These are phyloP conservation scores for Sporothrix brasiliensis DNA, from an alignment of 2,329 filamentous ascomycete genomes.

Conservation along the genomic window DNA sequence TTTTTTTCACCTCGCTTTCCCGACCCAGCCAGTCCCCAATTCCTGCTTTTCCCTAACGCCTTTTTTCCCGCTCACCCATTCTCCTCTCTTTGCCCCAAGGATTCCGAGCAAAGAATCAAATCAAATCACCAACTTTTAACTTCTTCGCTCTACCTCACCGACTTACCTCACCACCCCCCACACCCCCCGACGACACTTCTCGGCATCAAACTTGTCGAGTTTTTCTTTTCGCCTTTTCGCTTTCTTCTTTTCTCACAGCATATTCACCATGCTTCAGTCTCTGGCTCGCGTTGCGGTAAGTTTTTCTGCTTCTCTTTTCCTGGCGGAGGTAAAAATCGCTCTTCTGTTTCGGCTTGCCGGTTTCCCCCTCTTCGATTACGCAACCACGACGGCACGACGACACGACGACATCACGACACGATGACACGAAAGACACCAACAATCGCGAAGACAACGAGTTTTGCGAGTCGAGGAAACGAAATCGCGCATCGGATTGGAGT, in stretches of 20 bases:
- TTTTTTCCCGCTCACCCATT: conserved; percentile 30
- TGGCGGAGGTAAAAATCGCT: conserved; percentile 17
- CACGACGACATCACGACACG: neutral
- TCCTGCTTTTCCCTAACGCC: conserved; percentile 31
- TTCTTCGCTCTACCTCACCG: conserved; percentile 14
- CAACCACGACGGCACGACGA: conserved; percentile 3
- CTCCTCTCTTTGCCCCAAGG: conserved; percentile 1
- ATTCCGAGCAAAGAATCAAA: conserved; percentile 16
- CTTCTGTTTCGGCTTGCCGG: neutral
- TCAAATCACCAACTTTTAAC: conserved; percentile 19
- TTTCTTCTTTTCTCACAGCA: neutral
- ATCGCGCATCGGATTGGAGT: neutral
- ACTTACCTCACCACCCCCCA: conserved; percentile 9
- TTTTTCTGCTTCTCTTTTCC: conserved; percentile 34
- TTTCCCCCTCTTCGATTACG: neutral
- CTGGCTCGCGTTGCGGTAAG: conserved; percentile 60
- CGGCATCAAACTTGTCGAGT: neutral
- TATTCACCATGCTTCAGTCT: conserved; percentile 42
- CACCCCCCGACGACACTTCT: conserved; percentile 12
- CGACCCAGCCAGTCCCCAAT: conserved; percentile 24
- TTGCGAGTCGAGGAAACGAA: neutral
- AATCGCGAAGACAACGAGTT: neutral
- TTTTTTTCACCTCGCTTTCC: conserved; percentile 11
- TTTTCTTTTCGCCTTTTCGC: neutral
- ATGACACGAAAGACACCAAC: neutral